phyloP scores from a whole-genome alignment of 2,329 filamentous ascomycete genomes.

The Diplodia intermedia region DNA sequence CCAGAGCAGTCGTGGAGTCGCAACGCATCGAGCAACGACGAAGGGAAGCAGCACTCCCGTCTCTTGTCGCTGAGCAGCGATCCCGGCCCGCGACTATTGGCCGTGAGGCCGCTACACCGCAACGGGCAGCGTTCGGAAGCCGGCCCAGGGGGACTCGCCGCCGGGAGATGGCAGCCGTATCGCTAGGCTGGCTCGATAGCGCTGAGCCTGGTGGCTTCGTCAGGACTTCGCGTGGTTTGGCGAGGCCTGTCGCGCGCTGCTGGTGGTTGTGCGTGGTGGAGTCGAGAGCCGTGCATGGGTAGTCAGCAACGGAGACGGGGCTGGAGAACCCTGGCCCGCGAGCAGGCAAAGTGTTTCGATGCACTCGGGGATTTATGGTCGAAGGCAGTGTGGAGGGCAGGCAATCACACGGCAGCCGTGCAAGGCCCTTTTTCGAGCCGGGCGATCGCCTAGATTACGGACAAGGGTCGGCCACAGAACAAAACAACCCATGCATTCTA shows the following conservation, averaged over 20 bases:
- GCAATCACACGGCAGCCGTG: neutral
- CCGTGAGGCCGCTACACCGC: conserved; percentile 15
- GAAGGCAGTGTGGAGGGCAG: neutral
- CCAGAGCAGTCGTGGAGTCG: neutral
- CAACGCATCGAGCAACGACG: conserved; percentile 9
- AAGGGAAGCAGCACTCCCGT: too few relatives aligned
- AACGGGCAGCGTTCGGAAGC: conserved; percentile 15
- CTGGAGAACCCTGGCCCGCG: neutral
- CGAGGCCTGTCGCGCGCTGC: conserved; percentile 1
- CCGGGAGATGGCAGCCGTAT: conserved; percentile 16
- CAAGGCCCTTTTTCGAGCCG: neutral
- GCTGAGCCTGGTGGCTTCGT: neutral
- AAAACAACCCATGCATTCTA: neutral
- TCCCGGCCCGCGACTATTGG: conserved; percentile 18
- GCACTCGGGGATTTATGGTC: neutral
- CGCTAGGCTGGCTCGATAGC: neutral
- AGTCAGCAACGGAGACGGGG: neutral
- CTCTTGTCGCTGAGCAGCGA: neutral
- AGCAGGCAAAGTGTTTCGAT: neutral
- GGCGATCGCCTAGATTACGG: neutral
- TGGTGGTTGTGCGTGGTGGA: conserved; percentile 5
- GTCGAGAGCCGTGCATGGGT: neutral
- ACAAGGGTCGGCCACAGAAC: neutral
- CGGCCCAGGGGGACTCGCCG: conserved; percentile 3
- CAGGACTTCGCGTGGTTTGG: neutral